A percentile compares a stretch with the other conserved stretches of the same genome.
Evolutionary conservation across 2,329 filamentous ascomycete species (phyloP).

Genomic region (Fusarium praegraminearum): DNA sequence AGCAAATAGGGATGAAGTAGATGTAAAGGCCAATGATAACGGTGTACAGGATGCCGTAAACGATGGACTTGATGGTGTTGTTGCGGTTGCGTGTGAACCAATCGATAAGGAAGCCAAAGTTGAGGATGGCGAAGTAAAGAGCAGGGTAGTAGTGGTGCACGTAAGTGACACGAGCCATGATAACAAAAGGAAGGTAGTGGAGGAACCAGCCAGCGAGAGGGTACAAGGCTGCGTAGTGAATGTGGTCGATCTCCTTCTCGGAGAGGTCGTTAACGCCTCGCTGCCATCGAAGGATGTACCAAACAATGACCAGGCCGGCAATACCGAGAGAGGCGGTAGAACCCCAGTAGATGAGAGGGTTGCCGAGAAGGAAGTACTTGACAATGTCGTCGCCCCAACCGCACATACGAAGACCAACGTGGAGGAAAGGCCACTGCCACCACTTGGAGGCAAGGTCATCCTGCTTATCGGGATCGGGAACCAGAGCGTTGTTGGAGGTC

Average conservation of each 20-base stretch:
- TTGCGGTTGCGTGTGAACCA: slow-evolving; percentile 79
- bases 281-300: slow-evolving; percentile 96
- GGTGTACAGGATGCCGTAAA: slow-evolving; percentile 82
- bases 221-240: slow-evolving; percentile 94
- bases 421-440: slow-evolving; percentile 98
- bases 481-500: slow-evolving; percentile 98
- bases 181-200: slow-evolving; percentile 94
- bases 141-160: slow-evolving; percentile 99
- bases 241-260: slow-evolving; percentile 85
- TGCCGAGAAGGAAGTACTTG: slow-evolving; percentile 98
- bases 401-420: slow-evolving; percentile 98
- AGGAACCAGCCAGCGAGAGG: slow-evolving; percentile 94
- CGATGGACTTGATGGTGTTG: slow-evolving; percentile 70
- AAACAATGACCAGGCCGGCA: slow-evolving; percentile 78
- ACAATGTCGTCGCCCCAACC: slow-evolving; percentile 95
- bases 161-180: slow-evolving; percentile 99
- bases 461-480: slow-evolving; percentile 98
- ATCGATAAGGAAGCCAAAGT: slow-evolving; percentile 87
- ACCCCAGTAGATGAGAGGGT: slow-evolving; percentile 96
- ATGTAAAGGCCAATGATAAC: slow-evolving; percentile 85
- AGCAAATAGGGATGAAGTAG: slow-evolving; percentile 92
- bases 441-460: slow-evolving; percentile 96
- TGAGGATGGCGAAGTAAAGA: slow-evolving; percentile 95
- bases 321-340: slow-evolving; percentile 82
- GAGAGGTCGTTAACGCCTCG: slow-evolving; percentile 89